Evolutionary conservation across 2,329 filamentous ascomycete genomes (phyloP).

Genomic region (Phoma sp.): DNA sequence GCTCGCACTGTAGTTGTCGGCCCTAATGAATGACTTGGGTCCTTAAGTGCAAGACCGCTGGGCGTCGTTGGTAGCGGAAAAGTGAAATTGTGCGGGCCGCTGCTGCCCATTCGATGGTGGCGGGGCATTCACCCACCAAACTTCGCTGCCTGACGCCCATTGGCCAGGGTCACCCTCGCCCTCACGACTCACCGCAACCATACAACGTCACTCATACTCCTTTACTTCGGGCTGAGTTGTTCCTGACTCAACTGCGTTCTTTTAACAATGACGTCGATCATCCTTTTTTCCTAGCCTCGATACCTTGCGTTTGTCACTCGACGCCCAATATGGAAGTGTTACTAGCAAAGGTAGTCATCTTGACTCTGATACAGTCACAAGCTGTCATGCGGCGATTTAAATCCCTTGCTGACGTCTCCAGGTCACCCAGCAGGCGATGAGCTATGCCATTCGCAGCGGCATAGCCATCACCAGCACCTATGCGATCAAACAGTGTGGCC

Average conservation of each 20-base stretch:
- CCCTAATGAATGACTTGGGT: constrained; percentile 4
- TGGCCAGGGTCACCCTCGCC: constrained; percentile 26
- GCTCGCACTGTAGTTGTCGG: constrained; percentile 22
- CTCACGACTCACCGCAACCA: constrained; percentile 12
- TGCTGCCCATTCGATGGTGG: constrained; percentile 14
- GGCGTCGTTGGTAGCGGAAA: constrained; percentile 17
- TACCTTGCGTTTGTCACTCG: constrained; percentile 3
- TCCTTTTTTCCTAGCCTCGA: constrained; percentile 5
- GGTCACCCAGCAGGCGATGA: constrained; percentile 82
- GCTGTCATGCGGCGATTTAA: not conserved
- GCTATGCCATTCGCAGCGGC: constrained; percentile 86
- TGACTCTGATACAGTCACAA: constrained; percentile 13
- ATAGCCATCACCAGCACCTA: constrained; percentile 85
- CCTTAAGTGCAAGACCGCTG: constrained; percentile 11
- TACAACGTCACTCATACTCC: not conserved
- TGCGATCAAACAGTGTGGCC: constrained; percentile 81
- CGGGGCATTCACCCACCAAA: constrained; percentile 20
- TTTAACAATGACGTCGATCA: constrained; percentile 6
- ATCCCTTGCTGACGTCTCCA: constrained; percentile 40
- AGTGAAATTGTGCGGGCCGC: constrained; percentile 17
- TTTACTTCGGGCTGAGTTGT: not conserved
- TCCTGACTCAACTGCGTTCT: not conserved
- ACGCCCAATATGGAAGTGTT: constrained; percentile 72
- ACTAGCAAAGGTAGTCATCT: constrained; percentile 61
- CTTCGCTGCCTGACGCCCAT: constrained; percentile 32